Base-by-base conservation (phyloP, 192 early-diverging fungal species). In the Umbelopsis sp. region DNA sequence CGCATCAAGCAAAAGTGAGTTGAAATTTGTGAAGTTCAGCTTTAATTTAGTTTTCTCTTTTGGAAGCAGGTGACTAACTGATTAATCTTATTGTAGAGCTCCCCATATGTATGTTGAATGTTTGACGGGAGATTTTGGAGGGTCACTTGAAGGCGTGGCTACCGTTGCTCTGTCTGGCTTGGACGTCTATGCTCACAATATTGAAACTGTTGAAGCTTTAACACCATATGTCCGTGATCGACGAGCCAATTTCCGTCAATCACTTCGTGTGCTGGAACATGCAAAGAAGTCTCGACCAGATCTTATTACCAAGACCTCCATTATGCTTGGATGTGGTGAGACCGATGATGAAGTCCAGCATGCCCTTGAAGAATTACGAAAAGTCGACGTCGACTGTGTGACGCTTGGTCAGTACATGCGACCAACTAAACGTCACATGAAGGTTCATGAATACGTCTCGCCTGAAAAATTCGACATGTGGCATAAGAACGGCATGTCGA, bases 401-500 rank as follows among this genome's bases (percentile, higher is more conserved):
- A 99, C 97, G 11, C 82, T 99, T 68, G 97, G 97, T n/a, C 97
- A 99, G 81, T 99, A 99, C 78, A 99, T 99, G 97, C 88, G 95
- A 51, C 97, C 97, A n/a, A 97, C 97, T 24, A 99, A 97, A 86
- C 91, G 93, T 71, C 96, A 99, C 80, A 96, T 99, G 95, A 97
- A 97, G 86, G 93, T 98, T 22, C 86, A 93, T 67, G 95, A 96
- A 75, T 99, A 97, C 72, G 91, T 99, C 45, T 88, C 91, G 49
- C 96, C 96, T 4, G 91, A 93, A 51, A 94, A 94, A 77, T 99
- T 97, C 78, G 91, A 91, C 71, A 86, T 94, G 71, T 99, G 94
- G 92, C 87, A 90, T 68, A 76, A 87, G 56, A 83, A 91, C 62
- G 95, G 91, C 49, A 85, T 89, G 69, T 83, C 87, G 50, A 83